Evolutionary conservation across 2,329 filamentous ascomycete species (phyloP).

Genomic region (Paracorniculantispora psalliotae): DNA sequence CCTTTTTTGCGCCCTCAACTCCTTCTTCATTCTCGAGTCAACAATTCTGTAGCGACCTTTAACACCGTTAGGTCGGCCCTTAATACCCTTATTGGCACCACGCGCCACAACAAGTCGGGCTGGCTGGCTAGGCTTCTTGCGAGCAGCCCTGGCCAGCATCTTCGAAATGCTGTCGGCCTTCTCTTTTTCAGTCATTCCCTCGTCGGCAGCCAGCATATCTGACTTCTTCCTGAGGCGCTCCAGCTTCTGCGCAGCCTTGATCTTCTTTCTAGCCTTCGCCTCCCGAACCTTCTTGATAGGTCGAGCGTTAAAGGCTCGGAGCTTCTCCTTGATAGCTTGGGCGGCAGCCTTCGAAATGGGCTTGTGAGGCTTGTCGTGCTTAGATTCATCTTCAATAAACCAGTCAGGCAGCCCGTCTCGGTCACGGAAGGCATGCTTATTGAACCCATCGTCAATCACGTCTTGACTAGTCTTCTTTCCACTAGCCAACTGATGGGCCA

Average conservation of each 20-base stretch:
- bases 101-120: constrained; percentile 86
- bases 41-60: constrained; percentile 98
- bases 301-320: constrained; percentile 85
- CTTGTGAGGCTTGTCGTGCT: constrained; percentile 76
- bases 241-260: constrained; percentile 82
- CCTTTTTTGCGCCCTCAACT: constrained; percentile 82
- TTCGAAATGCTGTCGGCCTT: constrained; percentile 82
- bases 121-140: constrained; percentile 79
- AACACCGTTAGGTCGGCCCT: constrained; percentile 81
- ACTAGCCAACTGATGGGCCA: constrained; percentile 86
- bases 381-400: constrained; percentile 90
- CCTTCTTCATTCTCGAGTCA: constrained; percentile 93
- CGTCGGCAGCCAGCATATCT: constrained; percentile 82
- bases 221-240: constrained; percentile 98
- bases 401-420: constrained; percentile 90
- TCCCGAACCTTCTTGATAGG: constrained; percentile 99
- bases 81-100: constrained; percentile 77
- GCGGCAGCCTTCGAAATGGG: constrained; percentile 92
- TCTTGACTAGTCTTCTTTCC: constrained; percentile 77
- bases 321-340: constrained; percentile 88
- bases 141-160: constrained; percentile 74
- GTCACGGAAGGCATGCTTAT: constrained; percentile 87
- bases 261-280: constrained; percentile 93
- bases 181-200: constrained; percentile 91
- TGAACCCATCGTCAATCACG: constrained; percentile 86